Evolutionary conservation across 495 filamentous ascomycete genomes (phyloP), one percentile per base, ranked within the genome.

Genomic region (Annulohypoxylon stygium): DNA sequence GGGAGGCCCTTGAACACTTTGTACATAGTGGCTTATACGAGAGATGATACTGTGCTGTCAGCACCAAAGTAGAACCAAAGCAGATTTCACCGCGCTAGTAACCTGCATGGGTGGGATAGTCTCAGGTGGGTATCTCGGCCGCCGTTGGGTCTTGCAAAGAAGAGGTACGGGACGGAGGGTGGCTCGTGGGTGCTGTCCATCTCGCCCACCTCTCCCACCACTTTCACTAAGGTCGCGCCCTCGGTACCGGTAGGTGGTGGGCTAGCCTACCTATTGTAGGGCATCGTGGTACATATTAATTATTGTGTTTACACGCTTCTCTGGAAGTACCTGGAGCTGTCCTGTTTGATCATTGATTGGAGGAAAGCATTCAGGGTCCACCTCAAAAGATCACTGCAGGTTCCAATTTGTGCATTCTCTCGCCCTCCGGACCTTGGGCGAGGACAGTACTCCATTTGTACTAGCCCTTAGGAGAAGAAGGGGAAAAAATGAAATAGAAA

Each of bases 331-430:
- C 50, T 54, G 12, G 25, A 33, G 26, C 1, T 54, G 50, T 54
- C 23, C 34, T 54, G 10, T 16, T 26, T 10, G 23, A 33, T 54
- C 25, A 39, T 58, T 25, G 30, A 37, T 39, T 18, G 54, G 30
- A 18, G 4, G 18, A 39, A 10, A 39, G 18, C 10, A 33, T 39
- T 18, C 20, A 10, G 33, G 30, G 20, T 33, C 26, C 26, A 36
- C 57, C 20, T 60, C 57, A 60, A 60, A 60, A 60, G 57, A 36
- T 60, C 57, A 60, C 57, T 43, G 57, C 57, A 60, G 36, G 57
- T 41, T 43, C 20, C 34, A 58, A 58, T 58, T 58, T 58, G 54
- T 58, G 39, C 54, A n/a, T 58, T 25, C 30, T 20, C 54, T 39
- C 33, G 33, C 30, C 54, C 54, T 58, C 30, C 30, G 25, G 30